Conservation (phyloP, 1,284 basidiomycete genomes). For the Puccinia polysora region DNA sequence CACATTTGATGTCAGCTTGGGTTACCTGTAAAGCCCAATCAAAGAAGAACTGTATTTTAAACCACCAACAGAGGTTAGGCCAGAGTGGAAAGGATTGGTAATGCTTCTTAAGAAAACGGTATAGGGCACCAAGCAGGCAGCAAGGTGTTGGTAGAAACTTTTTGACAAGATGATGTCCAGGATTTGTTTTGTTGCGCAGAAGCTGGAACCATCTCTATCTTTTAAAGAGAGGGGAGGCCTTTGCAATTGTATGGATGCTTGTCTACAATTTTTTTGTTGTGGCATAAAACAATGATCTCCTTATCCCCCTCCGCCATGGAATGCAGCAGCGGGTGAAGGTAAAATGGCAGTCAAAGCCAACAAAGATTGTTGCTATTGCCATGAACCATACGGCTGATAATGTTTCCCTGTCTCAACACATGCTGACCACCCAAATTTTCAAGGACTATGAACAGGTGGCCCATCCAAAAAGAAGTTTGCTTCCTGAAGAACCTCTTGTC, state of each 20-base stretch:
- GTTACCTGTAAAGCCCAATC: background rate
- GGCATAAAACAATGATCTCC: background rate
- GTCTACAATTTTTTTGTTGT: background rate
- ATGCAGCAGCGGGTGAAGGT: background rate
- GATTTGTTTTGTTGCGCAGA: background rate
- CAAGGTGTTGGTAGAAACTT: background rate
- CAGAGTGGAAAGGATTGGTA: background rate
- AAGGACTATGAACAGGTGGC: background rate
- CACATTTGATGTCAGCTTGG: background rate
- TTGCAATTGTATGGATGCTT: background rate
- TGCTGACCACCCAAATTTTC: background rate
- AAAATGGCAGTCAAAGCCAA: background rate
- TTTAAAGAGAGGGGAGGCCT: background rate
- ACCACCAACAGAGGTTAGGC: background rate
- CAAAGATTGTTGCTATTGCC: background rate
- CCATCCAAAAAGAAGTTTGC: background rate
- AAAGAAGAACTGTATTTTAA: background rate
- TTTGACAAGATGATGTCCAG: background rate
- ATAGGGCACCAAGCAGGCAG: background rate
- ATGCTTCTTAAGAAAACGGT: background rate
- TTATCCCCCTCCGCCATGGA: background rate
- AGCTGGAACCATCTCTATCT: background rate
- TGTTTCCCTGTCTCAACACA: background rate
- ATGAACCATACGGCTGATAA: background rate
- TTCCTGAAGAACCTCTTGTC: background rate